These are phyloP conservation scores for Phylloporus sp. DNA, from an alignment of 1,284 basidiomycete genomes.

Conservation along the genomic window DNA sequence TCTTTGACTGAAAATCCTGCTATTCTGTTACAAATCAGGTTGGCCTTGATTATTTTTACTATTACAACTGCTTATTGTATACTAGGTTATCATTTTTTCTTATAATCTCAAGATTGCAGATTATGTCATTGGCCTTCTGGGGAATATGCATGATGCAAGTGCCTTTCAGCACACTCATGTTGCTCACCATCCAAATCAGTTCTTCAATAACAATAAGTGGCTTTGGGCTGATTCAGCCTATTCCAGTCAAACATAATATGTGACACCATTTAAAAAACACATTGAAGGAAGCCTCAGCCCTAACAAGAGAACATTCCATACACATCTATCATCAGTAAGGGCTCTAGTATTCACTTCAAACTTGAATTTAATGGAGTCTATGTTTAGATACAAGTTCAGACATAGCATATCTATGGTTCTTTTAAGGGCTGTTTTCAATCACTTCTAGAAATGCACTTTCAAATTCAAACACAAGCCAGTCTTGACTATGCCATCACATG, in stretches of 20 bases:
- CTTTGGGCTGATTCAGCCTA: background rate
- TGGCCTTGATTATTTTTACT: constrained; percentile 8
- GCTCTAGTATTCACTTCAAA: background rate
- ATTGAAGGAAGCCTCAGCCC: background rate
- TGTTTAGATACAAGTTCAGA: background rate
- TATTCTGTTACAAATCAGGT: too few species aligned
- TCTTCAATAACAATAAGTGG: background rate
- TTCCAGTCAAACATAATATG: background rate
- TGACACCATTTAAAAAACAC: background rate
- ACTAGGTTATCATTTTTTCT: constrained; percentile 16
- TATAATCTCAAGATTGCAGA: constrained; percentile 27
- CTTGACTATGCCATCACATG: background rate
- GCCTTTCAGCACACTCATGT: background rate
- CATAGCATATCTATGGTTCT: background rate
- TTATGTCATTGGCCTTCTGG: constrained; percentile 26
- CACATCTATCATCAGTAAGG: background rate
- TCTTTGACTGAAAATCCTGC: too few species aligned
- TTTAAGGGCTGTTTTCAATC: background rate
- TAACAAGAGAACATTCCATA: background rate
- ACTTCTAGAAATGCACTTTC: background rate
- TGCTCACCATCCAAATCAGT: background rate
- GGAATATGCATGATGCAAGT: constrained; percentile 24
- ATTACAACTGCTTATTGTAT: constrained; percentile 19
- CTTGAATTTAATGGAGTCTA: background rate
- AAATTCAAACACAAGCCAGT: background rate